Evolutionary conservation across 163 green algal species (phyloP), one percentile per base, ranked within the genome.

Genomic region (Chlamydomonas reinhardtii): DNA sequence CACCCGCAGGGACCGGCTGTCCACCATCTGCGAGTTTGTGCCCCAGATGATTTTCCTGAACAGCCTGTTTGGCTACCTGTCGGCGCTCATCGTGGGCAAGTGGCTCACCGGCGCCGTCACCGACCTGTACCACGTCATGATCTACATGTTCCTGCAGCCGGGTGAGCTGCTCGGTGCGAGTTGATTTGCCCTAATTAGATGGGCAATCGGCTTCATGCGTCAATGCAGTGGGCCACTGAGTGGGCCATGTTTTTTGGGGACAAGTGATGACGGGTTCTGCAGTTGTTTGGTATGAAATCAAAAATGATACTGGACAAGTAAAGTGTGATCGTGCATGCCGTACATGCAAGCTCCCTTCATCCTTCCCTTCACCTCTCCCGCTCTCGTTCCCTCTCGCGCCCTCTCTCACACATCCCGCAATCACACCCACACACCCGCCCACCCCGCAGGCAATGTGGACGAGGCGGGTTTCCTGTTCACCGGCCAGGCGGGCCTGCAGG

Each of bases 21-120:
- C 95, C 35, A 97, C 95, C 39, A 82, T 95, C 20, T 98, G 90
- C 81, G 96, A 99, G 93, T 99, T 99, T 81, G 93, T 99, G 54
- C 97, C 97, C 9, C 94, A 98, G 94, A 96, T 99, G 85, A 97
- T 99, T 73, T 99, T 99, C 94, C 94, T 99, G n/a, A 98, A 97
- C 89, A 84, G 83, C 52, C 92, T 99, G 31, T 99, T 99, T 90
- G 98, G 98, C 73, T 99, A 99, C 94, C 95, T 99, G 25, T 96
- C 82, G 80, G 83, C 99, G 39, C 92, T 99, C 74, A 99, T 99
- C 76, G 82, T 99, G 25, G 87, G 95, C 92, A 99, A 99, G 93
- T 87, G 89, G 89, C 88, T 96, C 39, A 94, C 85, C 3, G 97
- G 96, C 37, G 95, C 92, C 31, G 94, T 76, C 16, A 95, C 96